phyloP scores from a whole-genome alignment of 768 basidiomycete genomes.

The Termitomyces titanicus region DNA sequence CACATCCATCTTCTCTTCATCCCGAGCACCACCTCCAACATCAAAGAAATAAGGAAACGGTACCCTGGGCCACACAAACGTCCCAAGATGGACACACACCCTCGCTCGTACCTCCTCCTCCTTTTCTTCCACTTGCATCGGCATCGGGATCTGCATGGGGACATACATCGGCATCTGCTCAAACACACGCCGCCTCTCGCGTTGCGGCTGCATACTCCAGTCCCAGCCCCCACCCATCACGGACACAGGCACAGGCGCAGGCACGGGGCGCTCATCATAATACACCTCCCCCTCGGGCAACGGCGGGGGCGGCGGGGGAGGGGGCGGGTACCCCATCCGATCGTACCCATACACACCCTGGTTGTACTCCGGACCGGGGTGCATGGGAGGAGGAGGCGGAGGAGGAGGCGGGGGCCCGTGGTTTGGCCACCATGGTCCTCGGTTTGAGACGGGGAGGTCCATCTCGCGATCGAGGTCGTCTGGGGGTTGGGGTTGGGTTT shows the following conservation, averaged over 20 bases:
- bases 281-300: not conserved
- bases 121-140: not conserved
- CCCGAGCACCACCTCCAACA: constrained; percentile 23
- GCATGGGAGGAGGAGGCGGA: not conserved
- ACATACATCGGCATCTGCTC: not conserved
- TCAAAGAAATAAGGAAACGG: constrained; percentile 59
- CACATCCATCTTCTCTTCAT: constrained; percentile 14
- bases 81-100: constrained; percentile 44
- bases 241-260: not conserved
- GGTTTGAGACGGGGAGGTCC: not conserved
- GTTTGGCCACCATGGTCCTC: not conserved
- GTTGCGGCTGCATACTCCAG: too few species aligned
- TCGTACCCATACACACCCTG: not conserved
- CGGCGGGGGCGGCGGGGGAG: not conserved
- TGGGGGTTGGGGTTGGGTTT: not conserved
- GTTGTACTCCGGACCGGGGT: not conserved
- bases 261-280: not conserved
- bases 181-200: too few species aligned
- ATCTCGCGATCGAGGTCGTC: not conserved
- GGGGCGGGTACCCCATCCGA: not conserved
- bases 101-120: constrained; percentile 25
- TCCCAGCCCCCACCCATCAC: constrained; percentile 10
- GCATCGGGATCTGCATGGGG: not conserved
- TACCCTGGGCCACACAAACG: constrained; percentile 52
- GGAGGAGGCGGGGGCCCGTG: not conserved